phyloP scores from a whole-genome alignment of 345 rosid genomes.

The Populus davidiana region DNA sequence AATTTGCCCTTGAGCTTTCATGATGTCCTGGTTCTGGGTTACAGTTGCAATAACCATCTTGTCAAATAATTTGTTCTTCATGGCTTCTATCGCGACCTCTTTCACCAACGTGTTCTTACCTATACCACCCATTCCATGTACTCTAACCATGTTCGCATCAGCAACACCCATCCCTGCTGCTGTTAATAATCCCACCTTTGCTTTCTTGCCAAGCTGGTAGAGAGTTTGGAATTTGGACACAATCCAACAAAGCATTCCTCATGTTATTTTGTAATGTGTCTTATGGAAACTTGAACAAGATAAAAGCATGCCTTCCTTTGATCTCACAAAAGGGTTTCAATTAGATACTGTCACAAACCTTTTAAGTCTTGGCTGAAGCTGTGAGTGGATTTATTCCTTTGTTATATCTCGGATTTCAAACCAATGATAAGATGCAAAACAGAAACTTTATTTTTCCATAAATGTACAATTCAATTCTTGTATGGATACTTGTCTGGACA shows the following conservation, averaged over 20 bases:
- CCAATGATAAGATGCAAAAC: too few species aligned
- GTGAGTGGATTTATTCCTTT: too few species aligned
- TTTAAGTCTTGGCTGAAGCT: too few species aligned
- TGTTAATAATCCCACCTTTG: background rate
- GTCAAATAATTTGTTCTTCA: background rate
- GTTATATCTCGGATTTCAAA: too few species aligned
- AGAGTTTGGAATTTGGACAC: constrained; percentile 2
- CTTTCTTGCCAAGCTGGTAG: background rate
- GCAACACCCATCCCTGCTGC: background rate
- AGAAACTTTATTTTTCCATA: too few species aligned
- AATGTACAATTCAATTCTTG: too few species aligned
- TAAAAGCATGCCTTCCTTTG: too few species aligned
- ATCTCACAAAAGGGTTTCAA: too few species aligned
- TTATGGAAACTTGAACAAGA: too few species aligned
- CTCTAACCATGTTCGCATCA: background rate
- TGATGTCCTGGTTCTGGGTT: background rate
- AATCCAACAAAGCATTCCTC: background rate
- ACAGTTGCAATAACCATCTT: constrained; percentile 6
- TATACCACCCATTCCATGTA: constrained; percentile 1
- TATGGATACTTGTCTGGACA: too few species aligned
- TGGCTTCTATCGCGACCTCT: background rate
- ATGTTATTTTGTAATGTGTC: too few species aligned
- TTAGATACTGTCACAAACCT: too few species aligned
- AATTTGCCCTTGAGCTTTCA: constrained; percentile 18
- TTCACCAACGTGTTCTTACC: constrained; percentile 5